These are phyloP conservation scores for Trypanosoma platydactyli DNA, from an alignment of 208 protist genomes.

Conservation along the genomic window DNA sequence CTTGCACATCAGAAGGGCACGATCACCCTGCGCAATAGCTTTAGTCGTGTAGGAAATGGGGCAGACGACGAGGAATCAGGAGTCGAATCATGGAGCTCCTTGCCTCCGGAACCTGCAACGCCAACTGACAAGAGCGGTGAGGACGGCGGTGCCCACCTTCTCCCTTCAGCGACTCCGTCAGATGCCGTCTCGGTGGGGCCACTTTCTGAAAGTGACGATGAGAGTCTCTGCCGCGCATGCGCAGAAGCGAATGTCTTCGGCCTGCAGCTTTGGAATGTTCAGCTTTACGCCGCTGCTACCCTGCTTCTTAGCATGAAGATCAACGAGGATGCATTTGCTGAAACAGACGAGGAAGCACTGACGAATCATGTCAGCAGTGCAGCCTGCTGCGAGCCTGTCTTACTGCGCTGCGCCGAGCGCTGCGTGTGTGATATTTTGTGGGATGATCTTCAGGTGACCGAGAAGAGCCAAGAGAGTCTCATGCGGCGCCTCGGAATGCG, in stretches of 20 bases:
- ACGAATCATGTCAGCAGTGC: neutral
- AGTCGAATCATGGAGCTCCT: neutral
- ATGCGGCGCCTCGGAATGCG: conserved; percentile 31
- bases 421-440: conserved; percentile 42
- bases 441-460: conserved; percentile 34
- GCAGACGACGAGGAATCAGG: conserved; percentile 6
- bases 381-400: conserved; percentile 20
- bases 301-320: conserved; percentile 45
- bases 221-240: conserved; percentile 29
- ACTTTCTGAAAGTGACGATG: conserved; percentile 29
- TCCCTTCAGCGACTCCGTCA: conserved; percentile 7
- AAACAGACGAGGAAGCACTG: conserved; percentile 23
- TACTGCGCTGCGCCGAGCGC: conserved; percentile 38
- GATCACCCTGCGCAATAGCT: neutral
- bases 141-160: conserved; percentile 2
- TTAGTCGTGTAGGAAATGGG: neutral
- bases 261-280: conserved; percentile 46
- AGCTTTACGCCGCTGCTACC: conserved; percentile 36
- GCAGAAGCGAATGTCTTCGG: conserved; percentile 28
- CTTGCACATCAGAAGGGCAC: conserved; percentile 23
- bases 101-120: neutral
- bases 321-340: conserved; percentile 30
- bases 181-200: conserved; percentile 24
- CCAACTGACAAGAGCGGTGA: neutral
- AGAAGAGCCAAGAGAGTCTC: conserved; percentile 27